These are phyloP conservation scores for Spergularia azorica DNA, from an alignment of 179 eudicot species.

Conservation along the genomic window DNA sequence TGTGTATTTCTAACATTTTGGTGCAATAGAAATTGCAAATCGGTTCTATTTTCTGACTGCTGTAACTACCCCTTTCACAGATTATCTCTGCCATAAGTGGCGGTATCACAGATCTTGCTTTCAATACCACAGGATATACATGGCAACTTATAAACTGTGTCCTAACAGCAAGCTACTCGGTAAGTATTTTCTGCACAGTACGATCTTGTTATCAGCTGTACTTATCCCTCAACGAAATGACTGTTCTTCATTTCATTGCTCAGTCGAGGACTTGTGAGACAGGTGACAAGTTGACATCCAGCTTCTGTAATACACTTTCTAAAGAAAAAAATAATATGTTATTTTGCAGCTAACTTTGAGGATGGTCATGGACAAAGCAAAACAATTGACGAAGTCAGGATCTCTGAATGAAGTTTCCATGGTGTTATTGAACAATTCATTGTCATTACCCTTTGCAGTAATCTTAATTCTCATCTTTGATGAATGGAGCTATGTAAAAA, in stretches of 20 bases:
- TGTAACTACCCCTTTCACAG: conserved; percentile 36
- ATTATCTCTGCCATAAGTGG: conserved; percentile 77
- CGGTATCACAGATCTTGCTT: conserved; percentile 80
- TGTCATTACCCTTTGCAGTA: conserved; percentile 73
- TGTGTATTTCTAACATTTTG: not conserved
- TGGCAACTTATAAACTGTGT: conserved; percentile 71
- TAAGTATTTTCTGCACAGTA: conserved; percentile 30
- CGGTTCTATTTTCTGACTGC: conserved; percentile 1
- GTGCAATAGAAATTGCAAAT: not conserved
- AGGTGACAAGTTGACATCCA: not conserved
- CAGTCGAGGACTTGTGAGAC: not conserved
- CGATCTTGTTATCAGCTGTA: not conserved
- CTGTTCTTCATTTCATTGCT: not conserved
- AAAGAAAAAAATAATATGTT: not conserved
- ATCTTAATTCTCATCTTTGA: conserved; percentile 61
- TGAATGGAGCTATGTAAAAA: conserved; percentile 68
- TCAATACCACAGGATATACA: conserved; percentile 61
- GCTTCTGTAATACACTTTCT: not conserved
- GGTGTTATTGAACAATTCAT: conserved; percentile 75
- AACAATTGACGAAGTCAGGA: conserved; percentile 65
- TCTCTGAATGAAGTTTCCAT: conserved; percentile 80
- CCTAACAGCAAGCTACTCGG: conserved; percentile 80
- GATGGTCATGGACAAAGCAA: conserved; percentile 81
- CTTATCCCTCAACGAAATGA: not conserved
- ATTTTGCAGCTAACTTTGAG: conserved; percentile 66